These are phyloP conservation scores for Mallotus nudiflorus DNA, from an alignment of 345 rosid species.

Conservation along the genomic window DNA sequence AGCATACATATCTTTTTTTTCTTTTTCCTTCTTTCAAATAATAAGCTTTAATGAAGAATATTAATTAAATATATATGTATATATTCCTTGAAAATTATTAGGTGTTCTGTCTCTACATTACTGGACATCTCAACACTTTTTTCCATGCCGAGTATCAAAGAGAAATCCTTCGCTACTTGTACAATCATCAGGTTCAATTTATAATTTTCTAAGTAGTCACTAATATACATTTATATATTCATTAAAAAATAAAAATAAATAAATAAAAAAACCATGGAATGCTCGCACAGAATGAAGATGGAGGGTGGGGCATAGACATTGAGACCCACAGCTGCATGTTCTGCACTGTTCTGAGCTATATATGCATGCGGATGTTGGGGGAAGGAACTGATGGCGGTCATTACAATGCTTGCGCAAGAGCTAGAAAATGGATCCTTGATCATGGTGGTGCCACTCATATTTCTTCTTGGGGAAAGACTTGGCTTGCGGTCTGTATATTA, in stretches of 20 bases:
- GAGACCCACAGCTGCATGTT: conserved; percentile 26
- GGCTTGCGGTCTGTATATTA: conserved; percentile 18
- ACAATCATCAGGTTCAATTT: conserved; percentile 20
- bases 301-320: conserved; percentile 27
- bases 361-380: conserved; percentile 19
- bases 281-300: conserved; percentile 23
- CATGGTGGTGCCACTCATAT: conserved; percentile 19
- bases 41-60: too few species aligned
- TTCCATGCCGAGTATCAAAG: conserved; percentile 19
- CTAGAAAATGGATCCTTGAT: conserved; percentile 21
- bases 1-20: neutral
- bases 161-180: conserved; percentile 22
- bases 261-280: too few species aligned
- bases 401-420: conserved; percentile 19
- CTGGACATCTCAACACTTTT: conserved; percentile 16
- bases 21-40: neutral
- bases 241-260: too few species aligned
- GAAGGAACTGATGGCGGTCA: conserved; percentile 18
- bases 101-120: conserved; percentile 19
- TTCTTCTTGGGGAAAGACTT: conserved; percentile 29
- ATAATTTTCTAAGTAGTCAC: neutral
- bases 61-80: too few species aligned
- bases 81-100: too few species aligned
- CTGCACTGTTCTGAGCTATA: conserved; percentile 16
- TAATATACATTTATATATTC: neutral